phyloP scores from a whole-genome alignment of 192 early-diverging fungal species.

The Phycomyces nitens region DNA sequence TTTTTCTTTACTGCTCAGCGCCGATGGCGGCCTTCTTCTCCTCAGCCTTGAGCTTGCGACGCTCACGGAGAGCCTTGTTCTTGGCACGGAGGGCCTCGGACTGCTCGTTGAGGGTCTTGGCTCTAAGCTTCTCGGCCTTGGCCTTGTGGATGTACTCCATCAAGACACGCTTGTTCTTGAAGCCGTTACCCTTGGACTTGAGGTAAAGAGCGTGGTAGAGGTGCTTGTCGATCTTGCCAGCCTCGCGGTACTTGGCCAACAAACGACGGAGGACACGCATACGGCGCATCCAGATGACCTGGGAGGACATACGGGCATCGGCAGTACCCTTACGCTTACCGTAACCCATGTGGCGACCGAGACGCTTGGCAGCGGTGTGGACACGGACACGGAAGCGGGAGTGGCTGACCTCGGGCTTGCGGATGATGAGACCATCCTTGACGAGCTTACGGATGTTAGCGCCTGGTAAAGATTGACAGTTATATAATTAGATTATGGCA shows the following conservation, averaged over 20 bases:
- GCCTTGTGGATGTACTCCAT: conserved; percentile 99
- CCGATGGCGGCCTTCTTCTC: conserved; percentile 58
- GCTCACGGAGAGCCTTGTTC: conserved; percentile 92
- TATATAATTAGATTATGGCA: too few species aligned
- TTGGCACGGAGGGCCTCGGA: conserved; percentile 96
- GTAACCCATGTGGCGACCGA: conserved; percentile 91
- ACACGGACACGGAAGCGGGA: conserved; percentile 94
- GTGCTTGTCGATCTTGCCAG: conserved; percentile 97
- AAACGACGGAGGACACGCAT: conserved; percentile 94
- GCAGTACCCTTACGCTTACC: conserved; percentile 95
- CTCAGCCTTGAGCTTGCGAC: conserved; percentile 79
- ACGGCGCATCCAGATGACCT: conserved; percentile 97
- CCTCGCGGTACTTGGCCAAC: conserved; percentile 95
- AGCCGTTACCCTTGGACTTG: conserved; percentile 99
- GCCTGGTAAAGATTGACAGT: conserved; percentile 44
- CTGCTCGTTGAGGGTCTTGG: conserved; percentile 91
- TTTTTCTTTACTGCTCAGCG: not conserved
- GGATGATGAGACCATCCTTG: conserved; percentile 96
- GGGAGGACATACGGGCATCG: conserved; percentile 96
- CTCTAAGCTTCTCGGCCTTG: conserved; percentile 96
- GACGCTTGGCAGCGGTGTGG: conserved; percentile 90
- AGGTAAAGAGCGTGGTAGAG: conserved; percentile 93
- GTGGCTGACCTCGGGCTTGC: conserved; percentile 81
- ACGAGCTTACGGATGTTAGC: conserved; percentile 96
- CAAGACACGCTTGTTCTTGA: conserved; percentile 99